These are phyloP conservation scores for Euphorbia lathyris DNA, from an alignment of 345 rosid species.

Conservation along the genomic window DNA sequence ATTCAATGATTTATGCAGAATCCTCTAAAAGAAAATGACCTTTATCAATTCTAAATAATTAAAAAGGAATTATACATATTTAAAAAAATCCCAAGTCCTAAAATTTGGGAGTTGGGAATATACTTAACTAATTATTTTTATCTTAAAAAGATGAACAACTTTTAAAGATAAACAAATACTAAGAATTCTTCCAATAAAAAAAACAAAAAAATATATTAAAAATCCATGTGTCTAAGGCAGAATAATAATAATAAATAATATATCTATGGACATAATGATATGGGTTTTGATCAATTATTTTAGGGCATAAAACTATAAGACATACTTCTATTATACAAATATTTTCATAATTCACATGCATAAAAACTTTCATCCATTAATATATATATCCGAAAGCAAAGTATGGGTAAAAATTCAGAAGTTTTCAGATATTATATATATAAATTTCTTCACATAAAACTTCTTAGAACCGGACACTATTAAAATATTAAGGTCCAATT, in stretches of 20 bases:
- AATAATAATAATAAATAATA: slow-evolving; percentile 16
- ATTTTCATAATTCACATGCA: slow-evolving; percentile 8
- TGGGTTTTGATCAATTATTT: slow-evolving; percentile 35
- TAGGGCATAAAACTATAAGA: slow-evolving; percentile 20
- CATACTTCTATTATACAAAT: background rate
- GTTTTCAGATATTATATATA: slow-evolving; percentile 23
- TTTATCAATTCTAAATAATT: background rate
- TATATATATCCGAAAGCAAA: slow-evolving; percentile 23
- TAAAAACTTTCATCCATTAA: slow-evolving; percentile 1
- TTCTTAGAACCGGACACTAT: too few species aligned
- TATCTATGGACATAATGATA: slow-evolving; percentile 38
- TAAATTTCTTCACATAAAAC: too few species aligned
- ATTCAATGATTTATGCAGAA: background rate
- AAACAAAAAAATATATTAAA: too few species aligned
- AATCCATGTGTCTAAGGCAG: slow-evolving; percentile 15
- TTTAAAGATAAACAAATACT: slow-evolving; percentile 23
- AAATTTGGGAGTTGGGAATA: background rate
- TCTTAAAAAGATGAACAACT: slow-evolving; percentile 7
- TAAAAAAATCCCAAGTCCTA: background rate
- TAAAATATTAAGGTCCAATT: too few species aligned
- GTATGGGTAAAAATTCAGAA: slow-evolving; percentile 46
- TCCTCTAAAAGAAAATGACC: slow-evolving; percentile 7
- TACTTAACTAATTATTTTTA: background rate
- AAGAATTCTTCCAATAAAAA: slow-evolving; percentile 24
- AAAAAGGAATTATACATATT: background rate